These are phyloP conservation scores for Zygoascus sp. DNA, from an alignment of 1,139 yeast genomes.

Conservation along the genomic window DNA sequence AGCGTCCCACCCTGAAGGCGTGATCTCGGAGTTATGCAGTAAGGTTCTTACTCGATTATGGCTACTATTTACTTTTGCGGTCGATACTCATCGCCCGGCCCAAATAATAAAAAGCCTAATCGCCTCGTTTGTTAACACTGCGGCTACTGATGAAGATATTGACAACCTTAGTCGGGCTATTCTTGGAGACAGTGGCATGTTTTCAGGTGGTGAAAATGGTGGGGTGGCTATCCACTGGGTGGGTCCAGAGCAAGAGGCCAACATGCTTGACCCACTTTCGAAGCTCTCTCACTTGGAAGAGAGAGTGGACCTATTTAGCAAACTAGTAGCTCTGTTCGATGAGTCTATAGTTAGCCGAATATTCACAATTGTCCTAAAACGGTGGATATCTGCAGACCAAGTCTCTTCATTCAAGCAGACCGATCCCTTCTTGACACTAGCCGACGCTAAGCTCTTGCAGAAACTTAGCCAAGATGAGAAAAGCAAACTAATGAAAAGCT, in stretches of 20 bases:
- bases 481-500: constrained; percentile 56
- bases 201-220: constrained; percentile 51
- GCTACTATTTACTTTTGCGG: constrained; percentile 55
- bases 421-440: constrained; percentile 53
- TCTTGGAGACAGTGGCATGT: constrained; percentile 48
- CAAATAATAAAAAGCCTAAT: constrained; percentile 34
- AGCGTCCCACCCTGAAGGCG: constrained; percentile 38
- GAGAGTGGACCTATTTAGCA: constrained; percentile 45
- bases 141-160: constrained; percentile 1
- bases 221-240: constrained; percentile 46
- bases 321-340: constrained; percentile 48
- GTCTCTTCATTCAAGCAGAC: constrained; percentile 31
- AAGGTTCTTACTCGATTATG: constrained; percentile 40
- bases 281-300: constrained; percentile 48
- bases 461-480: constrained; percentile 56
- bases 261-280: constrained; percentile 18
- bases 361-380: constrained; percentile 50
- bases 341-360: constrained; percentile 45
- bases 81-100: constrained; percentile 33
- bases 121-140: constrained; percentile 8
- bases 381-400: constrained; percentile 47
- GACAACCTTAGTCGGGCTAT: constrained; percentile 31
- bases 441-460: constrained; percentile 64
- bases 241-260: background rate
- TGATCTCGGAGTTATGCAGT: constrained; percentile 8